These are phyloP conservation scores for Sugiyamaella novakii DNA, from an alignment of 1,139 yeast species.

Conservation along the genomic window DNA sequence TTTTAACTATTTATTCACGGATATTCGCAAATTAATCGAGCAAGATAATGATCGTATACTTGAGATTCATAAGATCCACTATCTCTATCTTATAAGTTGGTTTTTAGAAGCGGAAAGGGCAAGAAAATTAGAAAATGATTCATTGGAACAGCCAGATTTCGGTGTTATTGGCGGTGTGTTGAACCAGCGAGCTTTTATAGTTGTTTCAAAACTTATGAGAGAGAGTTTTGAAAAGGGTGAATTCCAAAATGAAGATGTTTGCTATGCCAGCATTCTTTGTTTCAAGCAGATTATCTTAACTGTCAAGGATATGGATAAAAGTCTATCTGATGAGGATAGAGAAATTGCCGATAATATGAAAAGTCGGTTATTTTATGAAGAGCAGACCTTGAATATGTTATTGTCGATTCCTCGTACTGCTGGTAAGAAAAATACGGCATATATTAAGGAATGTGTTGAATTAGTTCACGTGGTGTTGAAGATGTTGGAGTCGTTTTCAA, in stretches of 20 bases:
- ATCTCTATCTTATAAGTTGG: constrained; percentile 71
- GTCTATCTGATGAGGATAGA: constrained; percentile 45
- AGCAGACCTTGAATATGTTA: constrained; percentile 61
- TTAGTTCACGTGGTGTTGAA: constrained; percentile 67
- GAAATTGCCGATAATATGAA: constrained; percentile 55
- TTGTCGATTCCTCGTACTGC: constrained; percentile 67
- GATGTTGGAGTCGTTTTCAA: constrained; percentile 66
- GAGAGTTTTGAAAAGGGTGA: constrained; percentile 52
- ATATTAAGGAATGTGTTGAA: constrained; percentile 63
- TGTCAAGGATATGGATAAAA: constrained; percentile 53
- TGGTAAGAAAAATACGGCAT: constrained; percentile 63
- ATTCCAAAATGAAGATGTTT: constrained; percentile 35
- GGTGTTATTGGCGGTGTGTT: constrained; percentile 69
- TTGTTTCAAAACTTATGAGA: constrained; percentile 59
- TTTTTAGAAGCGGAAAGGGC: constrained; percentile 49
- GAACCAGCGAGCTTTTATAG: constrained; percentile 63
- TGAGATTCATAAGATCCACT: constrained; percentile 49
- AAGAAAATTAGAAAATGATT: constrained; percentile 21
- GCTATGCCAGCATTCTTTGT: constrained; percentile 72
- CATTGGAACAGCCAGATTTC: constrained; percentile 45
- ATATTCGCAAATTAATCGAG: constrained; percentile 55
- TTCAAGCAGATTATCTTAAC: constrained; percentile 65
- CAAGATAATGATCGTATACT: constrained; percentile 44
- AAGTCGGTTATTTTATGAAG: constrained; percentile 63
- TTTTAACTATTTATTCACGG: constrained; percentile 62